Conservation (phyloP, 345 rosid species). For the Acer negundo region DNA sequence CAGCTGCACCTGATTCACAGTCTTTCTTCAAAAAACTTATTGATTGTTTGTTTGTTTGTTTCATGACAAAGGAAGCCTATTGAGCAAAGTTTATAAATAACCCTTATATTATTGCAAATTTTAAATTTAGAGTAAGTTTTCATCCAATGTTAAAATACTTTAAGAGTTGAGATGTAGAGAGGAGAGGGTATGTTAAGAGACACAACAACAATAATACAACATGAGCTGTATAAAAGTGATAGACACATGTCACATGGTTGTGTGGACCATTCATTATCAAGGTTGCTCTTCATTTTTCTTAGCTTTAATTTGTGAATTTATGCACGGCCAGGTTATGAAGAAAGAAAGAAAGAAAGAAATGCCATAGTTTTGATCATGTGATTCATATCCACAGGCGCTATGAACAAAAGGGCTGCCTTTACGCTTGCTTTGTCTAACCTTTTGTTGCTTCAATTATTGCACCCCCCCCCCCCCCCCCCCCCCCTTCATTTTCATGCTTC, state of each 20-base stretch:
- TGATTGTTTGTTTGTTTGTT: too few species aligned
- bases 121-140: too few species aligned
- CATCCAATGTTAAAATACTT: too few species aligned
- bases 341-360: slow-evolving; percentile 23
- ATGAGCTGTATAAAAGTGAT: background rate
- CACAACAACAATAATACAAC: background rate
- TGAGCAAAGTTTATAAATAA: too few species aligned
- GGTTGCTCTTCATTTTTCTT: background rate
- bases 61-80: too few species aligned
- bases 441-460: background rate
- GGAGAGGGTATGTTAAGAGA: background rate
- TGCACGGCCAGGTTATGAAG: slow-evolving; percentile 26
- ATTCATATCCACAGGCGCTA: slow-evolving; percentile 25
- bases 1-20: too few species aligned
- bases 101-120: too few species aligned
- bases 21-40: too few species aligned
- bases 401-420: slow-evolving; percentile 35
- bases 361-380: too few species aligned
- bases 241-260: background rate
- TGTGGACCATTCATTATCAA: background rate
- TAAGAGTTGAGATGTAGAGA: too few species aligned
- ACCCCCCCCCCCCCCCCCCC: too few species aligned
- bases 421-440: slow-evolving; percentile 33
- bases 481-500: background rate
- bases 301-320: slow-evolving; percentile 1